Percentiles rank a stretch among this genome's conserved stretches.
Evolutionary conservation across 257 asterid genomes (phyloP).

Genomic region (Handroanthus guayacan): DNA sequence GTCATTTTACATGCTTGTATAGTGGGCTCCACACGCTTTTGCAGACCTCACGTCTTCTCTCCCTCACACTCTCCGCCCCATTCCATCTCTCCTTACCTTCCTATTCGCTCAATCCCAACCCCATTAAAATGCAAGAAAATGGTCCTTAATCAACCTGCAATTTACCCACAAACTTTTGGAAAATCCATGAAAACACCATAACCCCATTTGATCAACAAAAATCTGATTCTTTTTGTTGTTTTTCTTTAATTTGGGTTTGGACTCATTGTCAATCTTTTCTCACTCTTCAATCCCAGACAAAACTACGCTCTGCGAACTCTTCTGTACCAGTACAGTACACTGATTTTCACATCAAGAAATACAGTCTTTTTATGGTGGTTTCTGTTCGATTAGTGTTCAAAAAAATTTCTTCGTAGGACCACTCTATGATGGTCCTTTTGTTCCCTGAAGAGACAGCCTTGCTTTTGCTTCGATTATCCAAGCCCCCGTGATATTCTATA

Average conservation of each 20-base stretch:
- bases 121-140: neutral
- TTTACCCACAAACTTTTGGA: neutral
- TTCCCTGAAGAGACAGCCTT: constrained; percentile 28
- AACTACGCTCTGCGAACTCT: neutral
- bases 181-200: neutral
- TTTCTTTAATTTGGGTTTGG: neutral
- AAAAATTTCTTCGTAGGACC: constrained; percentile 21
- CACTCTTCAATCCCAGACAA: neutral
- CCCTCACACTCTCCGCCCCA: neutral
- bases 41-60: constrained; percentile 5
- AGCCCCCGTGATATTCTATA: constrained; percentile 27
- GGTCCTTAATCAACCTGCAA: neutral
- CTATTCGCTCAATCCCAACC: neutral
- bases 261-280: neutral
- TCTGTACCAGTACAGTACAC: neutral
- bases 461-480: constrained; percentile 25
- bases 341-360: neutral
- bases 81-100: too few relatives aligned
- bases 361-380: neutral
- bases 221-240: neutral
- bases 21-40: constrained; percentile 7
- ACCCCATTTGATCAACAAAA: neutral
- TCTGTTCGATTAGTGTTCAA: neutral
- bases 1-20: neutral
- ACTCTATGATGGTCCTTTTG: constrained; percentile 40